These are phyloP conservation scores for Chamaecyparis obtusa DNA, from an alignment of 75 land plant genomes.

Conservation along the genomic window DNA sequence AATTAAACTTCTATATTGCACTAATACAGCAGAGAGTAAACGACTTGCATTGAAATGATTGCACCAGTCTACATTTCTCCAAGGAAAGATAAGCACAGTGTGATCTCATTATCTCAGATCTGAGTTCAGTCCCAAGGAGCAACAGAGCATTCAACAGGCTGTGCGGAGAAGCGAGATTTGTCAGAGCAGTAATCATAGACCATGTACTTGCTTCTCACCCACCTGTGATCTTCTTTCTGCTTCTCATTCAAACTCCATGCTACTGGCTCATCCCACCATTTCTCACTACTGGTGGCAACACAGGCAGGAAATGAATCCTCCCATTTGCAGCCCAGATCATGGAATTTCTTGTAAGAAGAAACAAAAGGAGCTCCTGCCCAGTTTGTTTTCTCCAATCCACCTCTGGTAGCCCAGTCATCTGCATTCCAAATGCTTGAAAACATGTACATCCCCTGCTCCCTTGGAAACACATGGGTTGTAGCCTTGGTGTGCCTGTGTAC, in stretches of 20 bases:
- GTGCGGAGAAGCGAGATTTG: slow-evolving; percentile 37
- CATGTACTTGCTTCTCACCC: slow-evolving; percentile 64
- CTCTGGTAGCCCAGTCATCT: slow-evolving; percentile 86
- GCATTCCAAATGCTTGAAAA: slow-evolving; percentile 93
- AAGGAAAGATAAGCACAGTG: not conserved
- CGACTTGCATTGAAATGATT: too few relatives aligned
- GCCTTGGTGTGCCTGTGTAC: slow-evolving; percentile 11
- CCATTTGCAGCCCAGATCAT: slow-evolving; percentile 70
- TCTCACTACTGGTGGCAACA: slow-evolving; percentile 45
- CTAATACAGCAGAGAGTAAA: too few relatives aligned
- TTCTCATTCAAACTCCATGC: slow-evolving; percentile 43
- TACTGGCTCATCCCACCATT: slow-evolving; percentile 78
- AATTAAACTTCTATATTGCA: not conserved
- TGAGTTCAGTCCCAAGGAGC: slow-evolving; percentile 16
- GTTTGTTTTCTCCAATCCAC: slow-evolving; percentile 79
- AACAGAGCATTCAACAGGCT: slow-evolving; percentile 56
- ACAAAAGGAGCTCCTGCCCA: slow-evolving; percentile 80
- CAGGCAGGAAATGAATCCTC: slow-evolving; percentile 56
- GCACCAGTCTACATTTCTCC: not conserved
- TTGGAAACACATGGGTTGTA: slow-evolving; percentile 39
- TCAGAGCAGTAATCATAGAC: slow-evolving; percentile 83
- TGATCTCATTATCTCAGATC: not conserved
- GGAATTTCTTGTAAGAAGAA: slow-evolving; percentile 77
- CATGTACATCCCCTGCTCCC: slow-evolving; percentile 80
- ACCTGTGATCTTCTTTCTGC: slow-evolving; percentile 44